Conservation (phyloP, 108 stramenopile genomes). For the Tribonema minus region DNA sequence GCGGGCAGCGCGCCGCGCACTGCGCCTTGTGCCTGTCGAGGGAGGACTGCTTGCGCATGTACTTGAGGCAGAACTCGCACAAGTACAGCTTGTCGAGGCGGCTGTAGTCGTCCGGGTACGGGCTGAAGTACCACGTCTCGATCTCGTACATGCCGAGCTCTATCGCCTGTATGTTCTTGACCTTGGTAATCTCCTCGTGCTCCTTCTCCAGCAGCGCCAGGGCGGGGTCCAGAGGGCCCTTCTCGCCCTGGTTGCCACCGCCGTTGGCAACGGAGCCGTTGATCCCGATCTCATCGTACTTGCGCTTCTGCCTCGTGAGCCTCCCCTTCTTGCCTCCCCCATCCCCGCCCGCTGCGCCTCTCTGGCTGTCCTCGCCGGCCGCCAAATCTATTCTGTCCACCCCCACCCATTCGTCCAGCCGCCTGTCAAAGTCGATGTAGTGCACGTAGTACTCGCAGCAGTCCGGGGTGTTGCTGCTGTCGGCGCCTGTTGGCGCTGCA, state of each 20-base stretch:
- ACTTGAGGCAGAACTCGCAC: slow-evolving; percentile 87
- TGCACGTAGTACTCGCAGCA: slow-evolving; percentile 54
- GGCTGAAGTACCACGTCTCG: slow-evolving; percentile 98
- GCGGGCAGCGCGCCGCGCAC: slow-evolving; percentile 34
- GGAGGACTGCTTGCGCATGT: slow-evolving; percentile 77
- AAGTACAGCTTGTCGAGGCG: slow-evolving; percentile 79
- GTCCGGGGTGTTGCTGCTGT: too few species aligned
- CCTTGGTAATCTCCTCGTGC: slow-evolving; percentile 98
- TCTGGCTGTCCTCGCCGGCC: slow-evolving; percentile 4
- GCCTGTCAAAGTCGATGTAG: slow-evolving; percentile 50
- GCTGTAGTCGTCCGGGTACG: slow-evolving; percentile 90
- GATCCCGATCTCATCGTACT: slow-evolving; percentile 35
- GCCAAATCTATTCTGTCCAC: slow-evolving; percentile 48
- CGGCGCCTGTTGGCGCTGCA: too few species aligned
- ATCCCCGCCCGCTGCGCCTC: neutral
- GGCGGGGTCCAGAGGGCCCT: slow-evolving; percentile 24
- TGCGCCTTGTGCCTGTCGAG: slow-evolving; percentile 70
- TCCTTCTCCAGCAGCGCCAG: slow-evolving; percentile 64
- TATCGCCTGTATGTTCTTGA: slow-evolving; percentile 93
- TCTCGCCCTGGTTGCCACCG: slow-evolving; percentile 1
- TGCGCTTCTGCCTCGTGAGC: slow-evolving; percentile 16
- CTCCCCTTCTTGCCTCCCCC: neutral
- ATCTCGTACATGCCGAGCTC: slow-evolving; percentile 80
- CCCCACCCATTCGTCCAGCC: slow-evolving; percentile 57
- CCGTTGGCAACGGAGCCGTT: slow-evolving; percentile 12